phyloP scores from a whole-genome alignment of 202 grass and related monocot genomes.

The Bolboschoenoplectus hybrid region DNA sequence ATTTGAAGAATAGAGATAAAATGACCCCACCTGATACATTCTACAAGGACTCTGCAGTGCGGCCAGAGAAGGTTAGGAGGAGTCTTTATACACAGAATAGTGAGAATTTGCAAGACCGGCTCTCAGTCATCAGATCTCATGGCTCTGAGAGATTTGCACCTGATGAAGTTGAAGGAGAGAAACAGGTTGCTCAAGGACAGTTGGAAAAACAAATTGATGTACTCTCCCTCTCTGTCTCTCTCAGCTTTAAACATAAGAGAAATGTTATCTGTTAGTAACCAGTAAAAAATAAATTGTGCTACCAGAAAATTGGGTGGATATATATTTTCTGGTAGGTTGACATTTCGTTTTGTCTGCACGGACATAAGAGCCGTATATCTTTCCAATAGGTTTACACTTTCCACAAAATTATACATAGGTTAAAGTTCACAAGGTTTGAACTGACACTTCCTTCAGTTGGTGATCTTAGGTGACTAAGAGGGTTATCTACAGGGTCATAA shows the following conservation, averaged over 20 bases:
- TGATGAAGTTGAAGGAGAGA: conserved; percentile 34
- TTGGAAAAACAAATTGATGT: conserved; percentile 32
- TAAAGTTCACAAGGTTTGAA: not conserved
- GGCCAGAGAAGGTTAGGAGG: conserved; percentile 50
- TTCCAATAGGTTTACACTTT: not conserved
- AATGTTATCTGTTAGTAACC: conserved; percentile 13
- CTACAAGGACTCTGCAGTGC: conserved; percentile 45
- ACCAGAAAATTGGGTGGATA: not conserved
- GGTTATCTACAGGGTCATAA: not conserved
- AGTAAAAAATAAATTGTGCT: not conserved
- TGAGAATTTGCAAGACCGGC: conserved; percentile 40
- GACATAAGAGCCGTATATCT: not conserved
- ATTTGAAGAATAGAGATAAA: conserved; percentile 40
- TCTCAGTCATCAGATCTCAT: conserved; percentile 33
- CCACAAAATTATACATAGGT: not conserved
- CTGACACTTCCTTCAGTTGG: not conserved
- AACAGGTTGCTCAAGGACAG: conserved; percentile 35
- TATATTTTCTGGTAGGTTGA: not conserved
- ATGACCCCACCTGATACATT: conserved; percentile 47
- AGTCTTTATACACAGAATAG: conserved; percentile 47
- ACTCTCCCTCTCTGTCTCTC: conserved; percentile 16
- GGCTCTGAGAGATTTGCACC: conserved; percentile 35
- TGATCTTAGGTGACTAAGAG: not conserved
- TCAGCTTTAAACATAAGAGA: conserved; percentile 14
- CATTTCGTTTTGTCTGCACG: not conserved